Evolutionary conservation across 148 eudicot species (phyloP), one percentile per base, ranked within the genome.

Genomic region (Cornus suecica): DNA sequence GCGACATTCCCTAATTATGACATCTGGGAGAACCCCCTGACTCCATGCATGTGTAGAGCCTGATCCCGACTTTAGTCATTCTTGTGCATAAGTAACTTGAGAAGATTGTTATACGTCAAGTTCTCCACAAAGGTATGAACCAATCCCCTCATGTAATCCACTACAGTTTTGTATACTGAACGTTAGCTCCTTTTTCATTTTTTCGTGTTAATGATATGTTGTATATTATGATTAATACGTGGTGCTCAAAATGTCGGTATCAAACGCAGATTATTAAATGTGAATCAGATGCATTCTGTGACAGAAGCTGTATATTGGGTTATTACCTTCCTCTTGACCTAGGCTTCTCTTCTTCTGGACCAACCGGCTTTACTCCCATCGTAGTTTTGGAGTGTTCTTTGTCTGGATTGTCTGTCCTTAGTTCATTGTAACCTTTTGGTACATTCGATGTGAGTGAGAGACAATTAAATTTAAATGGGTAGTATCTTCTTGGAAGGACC

Each of bases 1-100:
- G 97, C 88, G 78, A 94, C 99, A 22, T 94, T 94, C 81, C 99
- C 99, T 48, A 94, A 92, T 69, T 94, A 92, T 56, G 99, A 94
- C 79, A 84, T 94, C 9, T 94, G 99, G 99, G 99, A 94, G 79
- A 94, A 94, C 80, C 99, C 99, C 54, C 79, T 94, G 61, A 92
- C 99, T 45, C 97, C 99, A 58, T 94, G 99, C 85, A 94, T 92
- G 99, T 94, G 97, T 78, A 89, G 82, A 84, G 85, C 97, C 25
- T 94, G 85, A 93, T 58, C 25, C 41, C 65, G 62, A 76, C 28
- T 54, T 30, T 60, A 37, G 20, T 67, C 24, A 60, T 69, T 65
- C 76, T 73, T 61, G 52, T 45, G 66, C 27, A 24, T 61, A 26
- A 24, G 54, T 67, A 24, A 27, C 58, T 62, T 18, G 51, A 73